phyloP scores from a whole-genome alignment of 2,329 filamentous ascomycete species.

The Celoporthe dispersa region DNA sequence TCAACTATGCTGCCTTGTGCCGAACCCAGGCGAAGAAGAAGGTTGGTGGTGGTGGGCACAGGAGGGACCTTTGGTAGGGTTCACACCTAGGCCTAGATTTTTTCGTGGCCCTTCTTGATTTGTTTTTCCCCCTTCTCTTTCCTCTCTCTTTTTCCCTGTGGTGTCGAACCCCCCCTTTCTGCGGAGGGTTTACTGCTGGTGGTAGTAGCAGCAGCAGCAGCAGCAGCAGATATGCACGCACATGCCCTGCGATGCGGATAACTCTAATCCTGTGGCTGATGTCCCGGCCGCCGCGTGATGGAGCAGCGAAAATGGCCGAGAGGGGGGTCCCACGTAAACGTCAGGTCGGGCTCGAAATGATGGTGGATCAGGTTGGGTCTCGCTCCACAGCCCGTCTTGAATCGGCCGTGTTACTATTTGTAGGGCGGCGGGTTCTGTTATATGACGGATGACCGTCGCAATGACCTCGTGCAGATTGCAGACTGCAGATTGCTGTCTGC shows the following conservation, averaged over 20 bases:
- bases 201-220: not conserved
- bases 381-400: slow-evolving; percentile 3
- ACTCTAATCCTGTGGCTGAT: not conserved
- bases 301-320: slow-evolving; percentile 1
- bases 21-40: slow-evolving; percentile 31
- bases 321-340: slow-evolving; percentile 1
- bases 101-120: not conserved
- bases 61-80: slow-evolving; percentile 19
- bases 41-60: slow-evolving; percentile 30
- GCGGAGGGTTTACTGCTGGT: not conserved
- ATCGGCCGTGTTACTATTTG: not conserved
- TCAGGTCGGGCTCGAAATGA: slow-evolving; percentile 3
- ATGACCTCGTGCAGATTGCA: not conserved
- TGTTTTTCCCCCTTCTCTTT: not conserved
- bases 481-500: not conserved
- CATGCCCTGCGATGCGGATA: not conserved
- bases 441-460: not conserved
- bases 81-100: slow-evolving; percentile 5
- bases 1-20: slow-evolving; percentile 39
- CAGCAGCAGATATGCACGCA: not conserved
- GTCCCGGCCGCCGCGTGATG: slow-evolving; percentile 6
- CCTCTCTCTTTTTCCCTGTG: not conserved
- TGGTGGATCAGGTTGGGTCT: not conserved
- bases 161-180: not conserved
- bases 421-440: not conserved